These are phyloP conservation scores for Amanita pseudoporphyria DNA, from an alignment of 768 basidiomycete species.

Conservation along the genomic window DNA sequence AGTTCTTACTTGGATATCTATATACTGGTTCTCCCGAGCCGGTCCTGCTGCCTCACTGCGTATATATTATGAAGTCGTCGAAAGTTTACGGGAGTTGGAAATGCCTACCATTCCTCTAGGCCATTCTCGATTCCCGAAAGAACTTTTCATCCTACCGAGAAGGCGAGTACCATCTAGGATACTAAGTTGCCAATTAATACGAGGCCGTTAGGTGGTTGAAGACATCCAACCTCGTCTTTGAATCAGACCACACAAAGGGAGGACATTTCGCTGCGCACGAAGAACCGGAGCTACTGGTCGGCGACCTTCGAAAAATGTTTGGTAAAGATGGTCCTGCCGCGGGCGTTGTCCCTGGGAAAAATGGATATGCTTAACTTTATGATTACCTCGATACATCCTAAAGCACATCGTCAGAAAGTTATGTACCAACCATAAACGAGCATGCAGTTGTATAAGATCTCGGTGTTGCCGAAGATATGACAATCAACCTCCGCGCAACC, in stretches of 20 bases:
- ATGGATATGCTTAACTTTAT: conserved; percentile 24
- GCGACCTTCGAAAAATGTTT: conserved; percentile 48
- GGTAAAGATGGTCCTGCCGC: conserved; percentile 39
- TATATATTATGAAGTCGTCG: conserved; percentile 44
- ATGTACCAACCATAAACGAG: too few species aligned
- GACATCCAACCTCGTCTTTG: conserved; percentile 31
- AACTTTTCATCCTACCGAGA: conserved; percentile 23
- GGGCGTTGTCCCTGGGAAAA: conserved; percentile 33
- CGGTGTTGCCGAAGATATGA: too few species aligned
- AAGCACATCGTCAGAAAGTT: too few species aligned
- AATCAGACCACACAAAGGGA: conserved; percentile 36
- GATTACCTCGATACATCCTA: too few species aligned
- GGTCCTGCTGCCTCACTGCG: conserved; percentile 49
- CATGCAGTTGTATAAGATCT: too few species aligned
- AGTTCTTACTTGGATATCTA: conserved; percentile 53
- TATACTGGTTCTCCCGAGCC: conserved; percentile 48
- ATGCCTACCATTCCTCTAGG: conserved; percentile 33
- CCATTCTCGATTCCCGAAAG: conserved; percentile 42
- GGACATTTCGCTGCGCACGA: conserved; percentile 56
- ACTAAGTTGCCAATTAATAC: neutral
- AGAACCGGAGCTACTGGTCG: conserved; percentile 34
- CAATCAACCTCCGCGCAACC: too few species aligned
- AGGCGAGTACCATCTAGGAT: conserved; percentile 15
- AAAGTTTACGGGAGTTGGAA: conserved; percentile 1
- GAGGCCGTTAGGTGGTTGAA: conserved; percentile 30